These are phyloP conservation scores for Colletotrichum sidae DNA, from an alignment of 2,329 filamentous ascomycete genomes.

Conservation along the genomic window DNA sequence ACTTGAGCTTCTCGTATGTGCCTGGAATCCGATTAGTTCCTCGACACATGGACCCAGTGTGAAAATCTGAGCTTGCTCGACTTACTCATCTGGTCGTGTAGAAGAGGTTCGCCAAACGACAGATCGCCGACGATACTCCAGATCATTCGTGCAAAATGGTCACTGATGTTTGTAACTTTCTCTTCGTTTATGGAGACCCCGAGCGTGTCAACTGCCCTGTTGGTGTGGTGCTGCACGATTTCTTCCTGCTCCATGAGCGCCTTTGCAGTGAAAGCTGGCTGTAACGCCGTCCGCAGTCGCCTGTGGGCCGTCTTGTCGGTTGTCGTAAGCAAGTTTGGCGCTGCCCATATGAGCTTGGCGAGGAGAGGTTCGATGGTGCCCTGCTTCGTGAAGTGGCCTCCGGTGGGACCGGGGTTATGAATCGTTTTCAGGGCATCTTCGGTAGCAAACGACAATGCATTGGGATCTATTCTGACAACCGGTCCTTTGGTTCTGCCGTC, in stretches of 20 bases:
- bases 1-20: constrained; percentile 20
- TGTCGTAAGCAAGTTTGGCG: constrained; percentile 17
- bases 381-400: constrained; percentile 24
- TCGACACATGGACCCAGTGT: not conserved
- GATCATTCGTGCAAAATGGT: constrained; percentile 17
- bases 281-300: constrained; percentile 8
- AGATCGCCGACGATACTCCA: constrained; percentile 26
- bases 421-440: constrained; percentile 22
- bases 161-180: not conserved
- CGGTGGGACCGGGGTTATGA: constrained; percentile 12
- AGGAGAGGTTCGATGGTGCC: constrained; percentile 15
- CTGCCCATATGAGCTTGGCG: constrained; percentile 15
- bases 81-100: constrained; percentile 30
- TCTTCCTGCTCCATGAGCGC: constrained; percentile 29
- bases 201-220: not conserved
- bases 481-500: not conserved
- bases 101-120: constrained; percentile 19
- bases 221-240: constrained; percentile 16
- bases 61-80: too few relatives aligned
- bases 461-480: constrained; percentile 20
- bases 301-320: constrained; percentile 13
- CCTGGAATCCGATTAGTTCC: not conserved
- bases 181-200: not conserved
- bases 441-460: constrained; percentile 21
- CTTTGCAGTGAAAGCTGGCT: constrained; percentile 27